These are phyloP conservation scores for Funneliformis caledonium DNA, from an alignment of 371 early-diverging fungal species.

Conservation along the genomic window DNA sequence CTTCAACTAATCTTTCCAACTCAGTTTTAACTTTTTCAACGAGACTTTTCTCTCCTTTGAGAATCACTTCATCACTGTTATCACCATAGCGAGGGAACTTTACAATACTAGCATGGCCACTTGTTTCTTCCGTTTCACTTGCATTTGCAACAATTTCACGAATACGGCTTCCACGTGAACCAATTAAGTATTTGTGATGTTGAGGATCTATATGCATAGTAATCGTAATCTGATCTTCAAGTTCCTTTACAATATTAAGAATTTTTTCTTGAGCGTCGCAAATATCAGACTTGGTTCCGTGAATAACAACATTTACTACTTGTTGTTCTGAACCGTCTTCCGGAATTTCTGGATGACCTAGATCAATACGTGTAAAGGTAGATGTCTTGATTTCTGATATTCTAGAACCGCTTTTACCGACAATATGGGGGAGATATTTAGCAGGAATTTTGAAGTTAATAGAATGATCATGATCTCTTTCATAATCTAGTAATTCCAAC, in stretches of 20 bases:
- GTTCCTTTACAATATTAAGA: slow-evolving; percentile 58
- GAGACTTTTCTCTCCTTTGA: slow-evolving; percentile 60
- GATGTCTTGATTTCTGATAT: slow-evolving; percentile 69
- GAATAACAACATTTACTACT: slow-evolving; percentile 60
- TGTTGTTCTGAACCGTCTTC: slow-evolving; percentile 29
- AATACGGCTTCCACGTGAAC: slow-evolving; percentile 72
- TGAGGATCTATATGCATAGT: slow-evolving; percentile 60
- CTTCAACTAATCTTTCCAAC: slow-evolving; percentile 54
- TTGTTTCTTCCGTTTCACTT: slow-evolving; percentile 62
- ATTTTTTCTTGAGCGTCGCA: slow-evolving; percentile 57
- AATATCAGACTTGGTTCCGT: slow-evolving; percentile 63
- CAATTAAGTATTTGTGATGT: slow-evolving; percentile 81
- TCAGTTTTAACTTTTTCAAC: slow-evolving; percentile 58
- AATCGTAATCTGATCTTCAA: slow-evolving; percentile 55
- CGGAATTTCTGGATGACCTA: slow-evolving; percentile 49
- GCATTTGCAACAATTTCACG: slow-evolving; percentile 66
- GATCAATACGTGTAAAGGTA: slow-evolving; percentile 68
- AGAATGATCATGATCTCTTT: slow-evolving; percentile 67
- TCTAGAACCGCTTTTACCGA: slow-evolving; percentile 72
- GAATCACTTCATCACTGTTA: slow-evolving; percentile 51
- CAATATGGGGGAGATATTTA: slow-evolving; percentile 66
- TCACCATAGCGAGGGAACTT: slow-evolving; percentile 54
- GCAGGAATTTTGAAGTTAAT: slow-evolving; percentile 61
- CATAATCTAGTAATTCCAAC: slow-evolving; percentile 76
- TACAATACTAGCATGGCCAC: slow-evolving; percentile 54